Base-by-base conservation (phyloP, 495 filamentous ascomycete genomes). In the Penicillium simplicissimum region DNA sequence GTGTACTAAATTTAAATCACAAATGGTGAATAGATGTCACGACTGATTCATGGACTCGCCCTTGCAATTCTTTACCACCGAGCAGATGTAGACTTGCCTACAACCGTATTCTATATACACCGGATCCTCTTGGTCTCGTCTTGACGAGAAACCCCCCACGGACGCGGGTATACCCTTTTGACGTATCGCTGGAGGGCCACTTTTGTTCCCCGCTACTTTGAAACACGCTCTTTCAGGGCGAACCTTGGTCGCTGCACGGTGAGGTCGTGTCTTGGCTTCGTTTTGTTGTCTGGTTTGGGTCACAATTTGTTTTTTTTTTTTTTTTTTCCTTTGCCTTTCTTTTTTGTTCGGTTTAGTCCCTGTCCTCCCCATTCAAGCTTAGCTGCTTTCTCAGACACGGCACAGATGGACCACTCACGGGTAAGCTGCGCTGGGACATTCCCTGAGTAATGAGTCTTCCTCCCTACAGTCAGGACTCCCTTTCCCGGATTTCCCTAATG, bases 141-240 rank as follows among this genome's bases (percentile, higher is more conserved):
- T 38, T 38, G 13, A 38, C 36, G 15, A 15, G 13, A 38, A 33
- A 31, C 64, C 69, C 71, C 70, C 68, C 63, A 68, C 63, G 51
- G 31, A 31, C 34, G 68, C 73, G 71, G 71, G 72, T 72, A 72
- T 72, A 73, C 67, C 69, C 73, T 72, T 72, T 75, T 74, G 75
- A 76, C 69, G 68, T 73, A 71, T 68, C 65, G 67, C 64, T 73
- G 71, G 69, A 72, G 75, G 73, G 64, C 63, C 68, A 19, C 15
- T 25, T 25, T 68, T 66, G 28, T 70, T 69, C 67, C 75, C 75
- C 75, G 73, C 75, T 71, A 68, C 70, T 66, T 71, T 77, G 75
- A 76, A 76, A 74, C 71, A 69, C 67, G 34, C 45, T 52, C 31
- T 52, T 15, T 59, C 59, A 71, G 62, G 67, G 68, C 69, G 69